These are phyloP conservation scores for Capsella rubella DNA, from an alignment of 441 rosid genomes.

Conservation along the genomic window DNA sequence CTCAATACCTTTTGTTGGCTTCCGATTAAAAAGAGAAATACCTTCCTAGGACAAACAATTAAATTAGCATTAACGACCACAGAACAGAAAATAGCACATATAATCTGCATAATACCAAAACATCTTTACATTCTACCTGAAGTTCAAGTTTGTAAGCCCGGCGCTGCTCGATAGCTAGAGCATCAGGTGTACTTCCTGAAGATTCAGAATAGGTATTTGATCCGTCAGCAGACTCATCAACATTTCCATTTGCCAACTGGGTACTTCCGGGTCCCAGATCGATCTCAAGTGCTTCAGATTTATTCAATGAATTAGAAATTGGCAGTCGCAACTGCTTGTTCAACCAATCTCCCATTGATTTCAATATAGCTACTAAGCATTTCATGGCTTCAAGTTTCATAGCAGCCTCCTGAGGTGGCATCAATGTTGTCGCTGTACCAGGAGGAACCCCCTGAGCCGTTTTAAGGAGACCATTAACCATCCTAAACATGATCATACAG, in stretches of 20 bases:
- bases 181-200: slow-evolving; percentile 86
- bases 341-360: slow-evolving; percentile 99
- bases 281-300: slow-evolving; percentile 66
- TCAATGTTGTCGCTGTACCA: slow-evolving; percentile 68
- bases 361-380: slow-evolving; percentile 91
- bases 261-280: slow-evolving; percentile 66
- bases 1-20: slow-evolving; percentile 96
- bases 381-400: slow-evolving; percentile 98
- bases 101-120: slow-evolving; percentile 17
- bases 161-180: slow-evolving; percentile 91
- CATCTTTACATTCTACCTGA: slow-evolving; percentile 62
- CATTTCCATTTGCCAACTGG: slow-evolving; percentile 78
- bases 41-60: slow-evolving; percentile 94
- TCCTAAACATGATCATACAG: slow-evolving; percentile 56
- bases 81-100: slow-evolving; percentile 2
- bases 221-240: slow-evolving; percentile 79
- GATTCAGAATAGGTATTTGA: slow-evolving; percentile 88
- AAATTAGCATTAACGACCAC: slow-evolving; percentile 42
- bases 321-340: slow-evolving; percentile 93
- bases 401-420: slow-evolving; percentile 90
- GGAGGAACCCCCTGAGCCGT: slow-evolving; percentile 98
- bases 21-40: slow-evolving; percentile 97
- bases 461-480: slow-evolving; percentile 99
- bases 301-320: slow-evolving; percentile 69
- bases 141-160: slow-evolving; percentile 99